Percentiles rank a stretch among this genome's conserved stretches.
phyloP scores from a whole-genome alignment of 2,329 filamentous ascomycete species.

The Ascocoryne sarcoides region DNA sequence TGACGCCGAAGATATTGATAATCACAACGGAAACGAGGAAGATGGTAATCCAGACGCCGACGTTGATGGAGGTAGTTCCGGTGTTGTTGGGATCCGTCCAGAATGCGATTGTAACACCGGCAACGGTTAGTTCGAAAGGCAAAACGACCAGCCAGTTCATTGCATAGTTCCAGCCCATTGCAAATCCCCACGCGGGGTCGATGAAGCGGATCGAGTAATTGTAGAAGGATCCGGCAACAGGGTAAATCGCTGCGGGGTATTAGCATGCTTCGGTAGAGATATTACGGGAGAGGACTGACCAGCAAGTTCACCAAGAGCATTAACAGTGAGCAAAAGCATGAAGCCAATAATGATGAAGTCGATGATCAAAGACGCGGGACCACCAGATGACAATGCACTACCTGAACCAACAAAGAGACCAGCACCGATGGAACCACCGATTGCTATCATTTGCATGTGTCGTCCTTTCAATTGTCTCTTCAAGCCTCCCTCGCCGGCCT shows the following conservation, averaged over 20 bases:
- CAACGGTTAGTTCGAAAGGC: slow-evolving; percentile 79
- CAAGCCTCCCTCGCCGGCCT: slow-evolving; percentile 26
- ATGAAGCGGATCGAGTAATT: slow-evolving; percentile 88
- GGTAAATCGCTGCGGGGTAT: slow-evolving; percentile 49
- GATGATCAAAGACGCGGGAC: slow-evolving; percentile 68
- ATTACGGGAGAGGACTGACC: slow-evolving; percentile 57
- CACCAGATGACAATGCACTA: slow-evolving; percentile 34
- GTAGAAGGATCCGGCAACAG: slow-evolving; percentile 84
- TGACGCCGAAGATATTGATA: slow-evolving; percentile 85
- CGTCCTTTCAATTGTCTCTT: slow-evolving; percentile 35
- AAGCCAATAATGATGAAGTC: slow-evolving; percentile 70
- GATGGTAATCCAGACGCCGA: slow-evolving; percentile 71
- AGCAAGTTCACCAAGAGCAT: slow-evolving; percentile 84
- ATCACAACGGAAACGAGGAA: slow-evolving; percentile 69
- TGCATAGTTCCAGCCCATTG: slow-evolving; percentile 91
- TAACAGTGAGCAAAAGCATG: slow-evolving; percentile 54
- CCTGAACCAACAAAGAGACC: slow-evolving; percentile 42
- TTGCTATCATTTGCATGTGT: slow-evolving; percentile 44
- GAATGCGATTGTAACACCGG: slow-evolving; percentile 73
- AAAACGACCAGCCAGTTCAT: slow-evolving; percentile 80
- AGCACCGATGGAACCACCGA: slow-evolving; percentile 41
- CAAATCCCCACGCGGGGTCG: slow-evolving; percentile 92
- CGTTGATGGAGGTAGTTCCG: slow-evolving; percentile 35
- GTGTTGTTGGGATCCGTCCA: slow-evolving; percentile 50
- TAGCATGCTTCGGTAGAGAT: not conserved